A percentile compares a stretch with the other conserved stretches of the same genome.
Conservation (phyloP, 2,329 filamentous ascomycete species). For the Triangularia verruculosa region DNA sequence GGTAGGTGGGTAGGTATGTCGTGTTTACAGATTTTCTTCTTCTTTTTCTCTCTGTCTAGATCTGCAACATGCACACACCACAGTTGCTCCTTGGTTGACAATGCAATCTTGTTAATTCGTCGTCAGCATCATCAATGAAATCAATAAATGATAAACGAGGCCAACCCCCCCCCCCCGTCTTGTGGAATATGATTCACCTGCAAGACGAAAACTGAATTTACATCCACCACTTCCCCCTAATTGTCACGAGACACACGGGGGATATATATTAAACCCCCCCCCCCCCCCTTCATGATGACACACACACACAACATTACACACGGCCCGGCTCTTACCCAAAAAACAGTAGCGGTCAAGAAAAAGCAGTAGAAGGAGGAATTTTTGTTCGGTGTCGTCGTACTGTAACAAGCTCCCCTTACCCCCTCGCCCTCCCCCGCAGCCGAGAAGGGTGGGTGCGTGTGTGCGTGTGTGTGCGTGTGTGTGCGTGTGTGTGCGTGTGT, state of each 20-base stretch:
- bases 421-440: slow-evolving; percentile 5
- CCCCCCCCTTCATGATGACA: background rate
- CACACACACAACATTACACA: background rate
- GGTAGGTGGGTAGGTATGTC: too few species aligned
- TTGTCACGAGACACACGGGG: background rate
- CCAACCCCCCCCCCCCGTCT: too few species aligned
- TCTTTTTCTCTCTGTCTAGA: too few species aligned
- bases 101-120: too few species aligned
- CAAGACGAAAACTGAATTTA: slow-evolving; percentile 1
- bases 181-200: background rate
- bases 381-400: background rate
- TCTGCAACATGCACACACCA: background rate
- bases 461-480: background rate
- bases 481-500: background rate
- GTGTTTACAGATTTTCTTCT: background rate
- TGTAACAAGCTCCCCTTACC: background rate
- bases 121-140: too few species aligned
- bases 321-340: background rate
- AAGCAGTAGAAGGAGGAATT: background rate
- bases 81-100: background rate
- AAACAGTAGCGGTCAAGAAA: background rate
- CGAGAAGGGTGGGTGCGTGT: background rate
- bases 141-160: background rate
- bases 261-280: background rate
- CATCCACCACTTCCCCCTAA: background rate